Percentiles rank a stretch among this genome's conserved stretches.
These are phyloP conservation scores for Plasmodium billcollinsi DNA, from an alignment of 169 alveolate genomes.

Conservation along the genomic window DNA sequence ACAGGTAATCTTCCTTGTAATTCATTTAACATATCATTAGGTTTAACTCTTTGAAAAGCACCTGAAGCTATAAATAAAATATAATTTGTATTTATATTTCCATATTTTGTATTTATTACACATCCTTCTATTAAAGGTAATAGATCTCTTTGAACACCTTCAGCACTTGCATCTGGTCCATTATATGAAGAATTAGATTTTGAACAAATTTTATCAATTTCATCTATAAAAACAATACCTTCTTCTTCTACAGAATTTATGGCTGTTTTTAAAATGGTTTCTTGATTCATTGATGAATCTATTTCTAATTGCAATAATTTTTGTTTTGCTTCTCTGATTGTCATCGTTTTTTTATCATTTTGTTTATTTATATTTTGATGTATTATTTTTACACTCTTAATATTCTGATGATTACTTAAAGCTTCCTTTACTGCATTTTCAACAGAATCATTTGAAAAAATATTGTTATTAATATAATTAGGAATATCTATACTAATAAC, in stretches of 20 bases:
- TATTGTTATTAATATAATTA: conserved; percentile 31
- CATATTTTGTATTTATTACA: conserved; percentile 88
- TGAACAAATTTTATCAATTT: conserved; percentile 91
- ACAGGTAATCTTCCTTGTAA: conserved; percentile 94
- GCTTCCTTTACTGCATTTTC: conserved; percentile 72
- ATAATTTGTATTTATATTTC: conserved; percentile 90
- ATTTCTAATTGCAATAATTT: conserved; percentile 78
- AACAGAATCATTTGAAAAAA: conserved; percentile 55
- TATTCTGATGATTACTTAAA: conserved; percentile 72
- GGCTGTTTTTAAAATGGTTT: conserved; percentile 85
- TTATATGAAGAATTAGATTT: conserved; percentile 74
- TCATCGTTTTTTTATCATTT: conserved; percentile 77
- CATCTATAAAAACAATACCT: conserved; percentile 94
- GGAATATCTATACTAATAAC: conserved; percentile 83
- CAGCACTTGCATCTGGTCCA: conserved; percentile 91
- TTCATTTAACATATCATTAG: conserved; percentile 92
- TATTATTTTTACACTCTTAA: conserved; percentile 63
- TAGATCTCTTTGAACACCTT: conserved; percentile 94
- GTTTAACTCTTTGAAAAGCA: conserved; percentile 91
- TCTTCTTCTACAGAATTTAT: conserved; percentile 86
- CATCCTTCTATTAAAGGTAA: conserved; percentile 93
- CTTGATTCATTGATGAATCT: conserved; percentile 78
- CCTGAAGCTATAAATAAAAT: conserved; percentile 93
- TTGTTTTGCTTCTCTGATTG: conserved; percentile 80
- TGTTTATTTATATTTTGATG: conserved; percentile 68